Conservation (phyloP, 2,329 filamentous ascomycete species). For the Fusarium verrucosum region DNA sequence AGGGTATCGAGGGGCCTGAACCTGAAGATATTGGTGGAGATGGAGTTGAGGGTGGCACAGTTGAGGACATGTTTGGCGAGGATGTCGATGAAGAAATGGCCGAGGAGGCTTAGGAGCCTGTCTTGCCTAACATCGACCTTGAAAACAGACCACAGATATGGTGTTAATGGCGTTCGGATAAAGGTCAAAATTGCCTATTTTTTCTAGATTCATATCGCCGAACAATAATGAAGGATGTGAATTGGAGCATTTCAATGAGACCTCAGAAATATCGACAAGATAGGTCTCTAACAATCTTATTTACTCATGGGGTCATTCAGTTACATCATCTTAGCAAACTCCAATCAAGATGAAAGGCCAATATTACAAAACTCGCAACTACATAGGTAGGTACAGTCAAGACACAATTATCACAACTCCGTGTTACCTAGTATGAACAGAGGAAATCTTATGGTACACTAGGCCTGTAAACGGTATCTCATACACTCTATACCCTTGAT, state of each 20-base stretch:
- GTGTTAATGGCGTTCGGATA: conserved; percentile 37
- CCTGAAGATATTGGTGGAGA: conserved; percentile 57
- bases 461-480: conserved; percentile 62
- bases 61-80: conserved; percentile 65
- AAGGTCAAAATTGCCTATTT: not conserved
- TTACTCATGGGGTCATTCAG: too few relatives aligned
- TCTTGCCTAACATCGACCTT: conserved; percentile 3
- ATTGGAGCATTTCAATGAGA: too few relatives aligned
- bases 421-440: conserved; percentile 51
- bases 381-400: conserved; percentile 18
- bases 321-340: not conserved
- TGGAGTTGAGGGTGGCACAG: conserved; percentile 59
- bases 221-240: too few relatives aligned
- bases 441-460: conserved; percentile 64
- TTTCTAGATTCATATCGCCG: too few relatives aligned
- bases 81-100: conserved; percentile 68
- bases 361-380: not conserved
- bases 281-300: too few relatives aligned
- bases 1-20: conserved; percentile 55
- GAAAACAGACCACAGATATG: conserved; percentile 3
- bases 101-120: conserved; percentile 47
- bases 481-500: conserved; percentile 65
- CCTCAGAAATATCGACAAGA: too few relatives aligned
- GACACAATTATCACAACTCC: conserved; percentile 46
- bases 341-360: not conserved